A percentile compares a stretch with the other conserved stretches of the same genome.
Conservation (phyloP, 371 early-diverging fungal genomes). For the Mucor piriformis region DNA sequence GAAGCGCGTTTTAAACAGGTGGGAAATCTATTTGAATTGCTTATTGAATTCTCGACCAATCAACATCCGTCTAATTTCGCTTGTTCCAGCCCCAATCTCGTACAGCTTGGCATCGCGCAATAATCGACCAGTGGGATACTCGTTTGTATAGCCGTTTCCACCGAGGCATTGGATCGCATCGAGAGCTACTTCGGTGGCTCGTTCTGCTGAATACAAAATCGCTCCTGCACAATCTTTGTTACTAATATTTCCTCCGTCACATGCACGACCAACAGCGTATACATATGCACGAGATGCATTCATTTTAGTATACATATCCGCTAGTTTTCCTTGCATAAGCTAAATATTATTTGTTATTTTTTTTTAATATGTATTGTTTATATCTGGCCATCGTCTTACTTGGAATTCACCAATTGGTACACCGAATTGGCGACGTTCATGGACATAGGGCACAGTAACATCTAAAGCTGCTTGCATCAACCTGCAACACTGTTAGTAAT, state of each 20-base stretch:
- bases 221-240: conserved; percentile 96
- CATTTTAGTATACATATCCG: conserved; percentile 97
- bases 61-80: conserved; percentile 96
- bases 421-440: conserved; percentile 90
- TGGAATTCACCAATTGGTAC: conserved; percentile 90
- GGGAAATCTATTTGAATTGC: conserved; percentile 32
- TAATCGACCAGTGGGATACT: conserved; percentile 91
- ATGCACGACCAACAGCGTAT: conserved; percentile 90
- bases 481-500: too few relatives aligned
- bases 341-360: conserved; percentile 10
- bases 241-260: conserved; percentile 79
- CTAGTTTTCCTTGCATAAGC: conserved; percentile 92
- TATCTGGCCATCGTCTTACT: conserved; percentile 32
- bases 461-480: conserved; percentile 94
- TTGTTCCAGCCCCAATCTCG: conserved; percentile 98
- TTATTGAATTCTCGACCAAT: conserved; percentile 85
- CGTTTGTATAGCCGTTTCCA: conserved; percentile 97
- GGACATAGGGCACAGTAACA: conserved; percentile 83
- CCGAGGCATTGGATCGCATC: conserved; percentile 96
- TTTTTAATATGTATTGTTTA: conserved; percentile 1
- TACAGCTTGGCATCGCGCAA: conserved; percentile 96
- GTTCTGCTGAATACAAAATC: conserved; percentile 94
- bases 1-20: background rate
- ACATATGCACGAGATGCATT: conserved; percentile 91
- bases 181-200: conserved; percentile 93